Evolutionary conservation across 1,284 basidiomycete species (phyloP), one percentile per base, ranked within the genome.

Genomic region (Moniliophthora roreri): DNA sequence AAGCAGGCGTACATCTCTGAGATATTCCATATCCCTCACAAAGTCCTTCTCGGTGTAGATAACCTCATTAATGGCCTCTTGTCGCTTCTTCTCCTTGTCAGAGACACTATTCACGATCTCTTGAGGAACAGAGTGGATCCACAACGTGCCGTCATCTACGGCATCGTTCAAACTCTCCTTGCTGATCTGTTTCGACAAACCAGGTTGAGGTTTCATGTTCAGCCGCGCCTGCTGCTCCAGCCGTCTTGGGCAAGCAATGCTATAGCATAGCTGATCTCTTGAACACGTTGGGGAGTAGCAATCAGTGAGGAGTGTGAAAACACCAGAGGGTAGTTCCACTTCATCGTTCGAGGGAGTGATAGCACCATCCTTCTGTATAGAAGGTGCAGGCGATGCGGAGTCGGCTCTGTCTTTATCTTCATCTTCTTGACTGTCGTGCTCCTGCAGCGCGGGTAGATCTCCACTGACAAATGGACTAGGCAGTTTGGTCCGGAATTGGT

Each of bases 221-320:
- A 96, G 69, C 54, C 94, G 75, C 35, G 93, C 88, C 69, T 98
- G 95, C 70, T 98, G 95, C 71, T 99, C 96, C 55, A 98, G 72
- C 53, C 96, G 76, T 50, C 96, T 74, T 0, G 97, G 97, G 70
- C 97, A 99, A 39, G 95, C 94, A 62, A 98, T 98, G 60, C 91
- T 93, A 72, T 99, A 99, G 73, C 97, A 99, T 15, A 98, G 74
- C 57, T 84, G 83, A 65, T 98, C 95, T 51, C 91, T 81, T 35
- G 93, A 92, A 73, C 97, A 99, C 23, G 97, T 99, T 15, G 97
- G 95, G 40, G 94, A 97, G 75, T 99, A 99, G 70, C 97, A 99
- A 67, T 97, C 94, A 1, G 95, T 97, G 55, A 99, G 78, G 34
- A 98, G 81, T 1, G 96, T 99, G 69, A 99, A 99, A 15, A 99